A percentile compares a stretch with the other conserved stretches of the same genome.
These are phyloP conservation scores for Gnaphalium uliginosum DNA, from an alignment of 129 eudicot species.

Conservation along the genomic window DNA sequence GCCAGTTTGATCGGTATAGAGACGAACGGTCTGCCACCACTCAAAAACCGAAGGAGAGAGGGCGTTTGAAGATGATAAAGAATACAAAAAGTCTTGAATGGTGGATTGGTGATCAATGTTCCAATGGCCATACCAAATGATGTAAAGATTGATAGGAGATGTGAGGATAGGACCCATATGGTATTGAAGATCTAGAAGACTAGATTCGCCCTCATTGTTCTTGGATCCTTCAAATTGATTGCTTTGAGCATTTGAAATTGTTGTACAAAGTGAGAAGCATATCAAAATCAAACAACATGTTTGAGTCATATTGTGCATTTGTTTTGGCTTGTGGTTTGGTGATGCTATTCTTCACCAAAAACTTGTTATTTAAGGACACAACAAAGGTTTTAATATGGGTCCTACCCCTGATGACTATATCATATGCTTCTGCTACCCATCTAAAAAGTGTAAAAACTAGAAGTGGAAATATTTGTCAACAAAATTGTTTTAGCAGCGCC, in stretches of 20 bases:
- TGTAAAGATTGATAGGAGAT: slow-evolving; percentile 52
- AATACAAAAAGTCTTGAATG: slow-evolving; percentile 51
- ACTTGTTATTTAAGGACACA: slow-evolving; percentile 22
- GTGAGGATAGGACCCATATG: slow-evolving; percentile 75
- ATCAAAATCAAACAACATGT: slow-evolving; percentile 22
- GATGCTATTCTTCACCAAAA: neutral
- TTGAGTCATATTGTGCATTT: slow-evolving; percentile 31
- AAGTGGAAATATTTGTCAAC: too few relatives aligned
- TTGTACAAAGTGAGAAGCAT: slow-evolving; percentile 24
- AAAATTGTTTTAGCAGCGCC: too few relatives aligned
- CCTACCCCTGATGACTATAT: neutral
- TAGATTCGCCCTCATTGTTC: slow-evolving; percentile 62
- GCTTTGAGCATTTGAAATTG: slow-evolving; percentile 37
- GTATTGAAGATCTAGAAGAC: slow-evolving; percentile 54
- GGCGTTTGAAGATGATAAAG: slow-evolving; percentile 46
- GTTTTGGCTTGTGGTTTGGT: slow-evolving; percentile 11
- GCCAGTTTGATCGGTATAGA: slow-evolving; percentile 60
- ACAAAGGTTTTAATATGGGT: neutral
- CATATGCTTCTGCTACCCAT: too few relatives aligned
- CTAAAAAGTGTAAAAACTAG: too few relatives aligned
- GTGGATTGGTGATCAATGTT: slow-evolving; percentile 48
- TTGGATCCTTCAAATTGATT: slow-evolving; percentile 34
- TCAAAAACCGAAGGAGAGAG: slow-evolving; percentile 53
- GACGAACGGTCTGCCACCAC: slow-evolving; percentile 56
- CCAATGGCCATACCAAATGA: slow-evolving; percentile 76